Evolutionary conservation across 1,139 yeast species (phyloP), one percentile per base, ranked within the genome.

Genomic region (Geotrichum klebahnii): DNA sequence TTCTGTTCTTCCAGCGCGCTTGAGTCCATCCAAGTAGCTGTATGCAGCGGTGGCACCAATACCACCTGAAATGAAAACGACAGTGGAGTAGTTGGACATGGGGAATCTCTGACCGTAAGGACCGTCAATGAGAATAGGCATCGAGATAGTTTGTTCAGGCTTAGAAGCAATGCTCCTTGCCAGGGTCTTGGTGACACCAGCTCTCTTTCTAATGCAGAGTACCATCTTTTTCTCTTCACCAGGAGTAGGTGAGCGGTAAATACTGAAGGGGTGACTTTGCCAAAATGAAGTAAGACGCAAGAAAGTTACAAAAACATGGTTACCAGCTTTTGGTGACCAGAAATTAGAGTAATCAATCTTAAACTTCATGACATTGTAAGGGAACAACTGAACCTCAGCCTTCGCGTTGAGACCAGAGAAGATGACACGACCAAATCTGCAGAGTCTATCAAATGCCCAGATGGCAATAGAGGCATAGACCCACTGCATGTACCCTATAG

Each of bases 401-500:
- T 39, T 49, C 24, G 68, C 19, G 29, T 26, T 26, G 24, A 48
- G 34, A 3, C 54, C 54, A 17, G 29, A 29, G n/a, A 36, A 20
- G 28, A 35, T 39, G 12, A 51, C 31, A 57, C 85, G 73, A n/a
- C 60, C 67, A 2, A 81, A 26, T 63, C 92, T 72, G 1, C 74
- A 60, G 3, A 72, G 57, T 59, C 86, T 73, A 62, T 83, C 94
- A 55, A 78, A 73, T 1, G 65, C 68, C 92, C 92, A 84, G 19
- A 82, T 67, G 1, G 81, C 84, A 50, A 75, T 63, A 12, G 82
- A 73, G n/a, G 82, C 76, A 58, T 70, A 70, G 57, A 72, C 70
- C 69, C 73, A 79, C 40, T 73, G 68, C 44, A 70, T 67, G 63
- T 74, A 79, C 0, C 73, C 77, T 34, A 73, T 67, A 6, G 67